Conservation (phyloP, 2,329 filamentous ascomycete species). For the Talaromyces sp. region DNA sequence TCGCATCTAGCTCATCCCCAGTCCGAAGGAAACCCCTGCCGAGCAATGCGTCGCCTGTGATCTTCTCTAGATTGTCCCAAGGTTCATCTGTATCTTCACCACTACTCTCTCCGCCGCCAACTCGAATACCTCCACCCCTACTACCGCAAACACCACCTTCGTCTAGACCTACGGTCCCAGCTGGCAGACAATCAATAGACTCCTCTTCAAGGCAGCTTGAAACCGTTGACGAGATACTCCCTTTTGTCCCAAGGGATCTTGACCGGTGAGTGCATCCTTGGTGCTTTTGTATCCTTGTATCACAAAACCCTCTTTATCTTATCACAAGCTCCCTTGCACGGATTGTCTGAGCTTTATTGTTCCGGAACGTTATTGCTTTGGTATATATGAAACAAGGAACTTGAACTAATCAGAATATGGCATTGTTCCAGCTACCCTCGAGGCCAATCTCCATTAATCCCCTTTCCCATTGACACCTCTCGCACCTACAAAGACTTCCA, state of each 20-base stretch:
- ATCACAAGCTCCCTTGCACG: not conserved
- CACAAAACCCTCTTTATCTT: not conserved
- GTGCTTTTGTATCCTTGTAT: not conserved
- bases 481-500: slow-evolving; percentile 22
- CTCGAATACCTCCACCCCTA: slow-evolving; percentile 14
- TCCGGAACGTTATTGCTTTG: slow-evolving; percentile 2
- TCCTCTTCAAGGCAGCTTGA: slow-evolving; percentile 17
- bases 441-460: slow-evolving; percentile 32
- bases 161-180: not conserved
- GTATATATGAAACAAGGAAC: slow-evolving; percentile 7
- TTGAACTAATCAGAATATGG: slow-evolving; percentile 13
- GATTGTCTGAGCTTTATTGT: not conserved
- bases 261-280: slow-evolving; percentile 17
- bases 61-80: slow-evolving; percentile 28
- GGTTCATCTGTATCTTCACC: slow-evolving; percentile 8
- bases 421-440: slow-evolving; percentile 38
- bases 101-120: slow-evolving; percentile 21
- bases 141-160: slow-evolving; percentile 9
- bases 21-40: slow-evolving; percentile 55
- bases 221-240: slow-evolving; percentile 18
- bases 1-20: slow-evolving; percentile 42
- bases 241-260: slow-evolving; percentile 20
- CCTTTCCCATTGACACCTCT: slow-evolving; percentile 34
- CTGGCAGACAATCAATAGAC: slow-evolving; percentile 5
- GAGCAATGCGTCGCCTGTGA: slow-evolving; percentile 47